These are phyloP conservation scores for Reticulascus tulasneorum DNA, from an alignment of 2,329 filamentous ascomycete genomes.

Conservation along the genomic window DNA sequence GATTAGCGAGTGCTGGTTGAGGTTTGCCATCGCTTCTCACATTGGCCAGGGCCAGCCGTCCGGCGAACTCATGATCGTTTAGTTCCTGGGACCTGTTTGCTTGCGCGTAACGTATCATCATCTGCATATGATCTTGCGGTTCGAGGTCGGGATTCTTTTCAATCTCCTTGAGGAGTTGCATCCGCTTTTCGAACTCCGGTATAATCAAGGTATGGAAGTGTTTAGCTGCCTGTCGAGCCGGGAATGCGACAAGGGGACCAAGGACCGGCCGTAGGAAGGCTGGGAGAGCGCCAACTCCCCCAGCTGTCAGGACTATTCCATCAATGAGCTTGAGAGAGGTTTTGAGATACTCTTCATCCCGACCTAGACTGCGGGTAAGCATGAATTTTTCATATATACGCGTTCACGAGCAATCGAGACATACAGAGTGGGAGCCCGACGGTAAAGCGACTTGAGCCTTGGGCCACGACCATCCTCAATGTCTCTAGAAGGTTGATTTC, in stretches of 20 bases:
- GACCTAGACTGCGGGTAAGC: slow-evolving; percentile 14
- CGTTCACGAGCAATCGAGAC: neutral
- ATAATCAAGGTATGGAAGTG: slow-evolving; percentile 23
- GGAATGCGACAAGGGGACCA: slow-evolving; percentile 21
- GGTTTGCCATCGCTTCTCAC: no score
- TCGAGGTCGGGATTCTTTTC: no score
- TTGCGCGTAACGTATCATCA: slow-evolving; percentile 36
- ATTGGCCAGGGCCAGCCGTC: slow-evolving; percentile 27
- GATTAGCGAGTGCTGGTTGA: no score
- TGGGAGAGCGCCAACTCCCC: slow-evolving; percentile 25
- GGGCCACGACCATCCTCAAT: slow-evolving; percentile 24
- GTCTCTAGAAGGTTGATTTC: slow-evolving; percentile 24
- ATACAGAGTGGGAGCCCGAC: slow-evolving; percentile 27
- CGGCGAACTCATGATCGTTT: slow-evolving; percentile 22
- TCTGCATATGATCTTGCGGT: slow-evolving; percentile 35
- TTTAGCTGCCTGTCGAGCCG: slow-evolving; percentile 16
- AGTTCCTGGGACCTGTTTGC: slow-evolving; percentile 33
- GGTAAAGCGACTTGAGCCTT: slow-evolving; percentile 25
- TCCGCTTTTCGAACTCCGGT: slow-evolving; percentile 19
- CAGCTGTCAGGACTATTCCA: slow-evolving; percentile 27
- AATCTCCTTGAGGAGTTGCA: slow-evolving; percentile 18
- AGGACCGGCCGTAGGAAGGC: slow-evolving; percentile 25
- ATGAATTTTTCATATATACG: neutral
- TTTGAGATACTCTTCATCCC: slow-evolving; percentile 29
- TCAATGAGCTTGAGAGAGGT: slow-evolving; percentile 25